These are phyloP conservation scores for Apiotrichum laibachii DNA, from an alignment of 1,284 basidiomycete species.

Conservation along the genomic window DNA sequence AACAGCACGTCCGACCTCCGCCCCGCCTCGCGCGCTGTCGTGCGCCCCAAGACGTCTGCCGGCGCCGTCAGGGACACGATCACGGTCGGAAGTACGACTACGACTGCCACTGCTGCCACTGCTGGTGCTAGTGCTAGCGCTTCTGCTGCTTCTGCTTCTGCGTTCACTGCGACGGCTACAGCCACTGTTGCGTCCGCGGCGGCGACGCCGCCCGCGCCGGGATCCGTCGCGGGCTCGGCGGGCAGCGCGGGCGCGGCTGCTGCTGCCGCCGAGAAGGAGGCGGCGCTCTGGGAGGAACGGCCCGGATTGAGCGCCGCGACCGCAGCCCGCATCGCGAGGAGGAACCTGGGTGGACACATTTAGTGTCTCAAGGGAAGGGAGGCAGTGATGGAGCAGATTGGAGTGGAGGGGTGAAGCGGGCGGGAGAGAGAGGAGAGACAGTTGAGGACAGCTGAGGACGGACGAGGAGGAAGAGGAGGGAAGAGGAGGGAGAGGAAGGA, in stretches of 20 bases:
- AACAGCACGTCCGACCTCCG: neutral
- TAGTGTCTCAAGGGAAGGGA: neutral
- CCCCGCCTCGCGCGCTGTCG: neutral
- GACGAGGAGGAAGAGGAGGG: too few species aligned
- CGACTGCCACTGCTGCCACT: neutral
- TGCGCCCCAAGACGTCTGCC: constrained; percentile 4
- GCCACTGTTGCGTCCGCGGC: neutral
- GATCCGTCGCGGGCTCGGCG: neutral
- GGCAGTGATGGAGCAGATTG: neutral
- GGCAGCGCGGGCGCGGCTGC: too few species aligned
- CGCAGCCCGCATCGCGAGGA: constrained; percentile 7
- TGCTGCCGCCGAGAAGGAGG: neutral
- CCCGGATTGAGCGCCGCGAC: constrained; percentile 7
- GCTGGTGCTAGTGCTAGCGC: neutral
- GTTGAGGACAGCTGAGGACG: too few species aligned
- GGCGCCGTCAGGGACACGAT: constrained; percentile 4
- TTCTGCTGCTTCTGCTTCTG: too few species aligned
- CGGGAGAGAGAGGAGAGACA: too few species aligned
- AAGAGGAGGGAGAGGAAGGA: too few species aligned
- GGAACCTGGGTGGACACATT: constrained; percentile 12
- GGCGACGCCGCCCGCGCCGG: too few species aligned
- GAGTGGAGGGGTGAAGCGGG: too few species aligned
- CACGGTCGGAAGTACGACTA: neutral
- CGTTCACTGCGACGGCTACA: neutral
- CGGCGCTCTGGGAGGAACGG: constrained; percentile 4